Percentiles rank a stretch among this genome's conserved stretches.
These are phyloP conservation scores for Vaccinium darrowii DNA, from an alignment of 148 eudicot species.

Conservation along the genomic window DNA sequence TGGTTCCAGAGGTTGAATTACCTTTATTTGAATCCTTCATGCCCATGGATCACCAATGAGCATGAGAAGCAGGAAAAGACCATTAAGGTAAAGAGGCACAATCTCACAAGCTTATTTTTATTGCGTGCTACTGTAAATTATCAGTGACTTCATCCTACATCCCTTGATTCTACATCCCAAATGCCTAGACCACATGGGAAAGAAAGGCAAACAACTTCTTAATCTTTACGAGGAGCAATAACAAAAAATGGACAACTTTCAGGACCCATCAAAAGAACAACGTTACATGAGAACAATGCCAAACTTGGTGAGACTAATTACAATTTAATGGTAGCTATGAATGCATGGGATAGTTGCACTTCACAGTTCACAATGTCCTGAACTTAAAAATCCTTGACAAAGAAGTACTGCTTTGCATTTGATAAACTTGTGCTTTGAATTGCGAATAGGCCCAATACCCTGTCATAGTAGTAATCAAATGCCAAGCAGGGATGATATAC, in stretches of 20 bases:
- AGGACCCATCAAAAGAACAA: background rate
- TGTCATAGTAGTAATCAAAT: background rate
- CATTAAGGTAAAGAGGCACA: background rate
- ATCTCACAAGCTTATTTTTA: background rate
- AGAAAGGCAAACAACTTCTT: background rate
- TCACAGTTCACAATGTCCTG: background rate
- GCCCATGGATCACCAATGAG: constrained; percentile 15
- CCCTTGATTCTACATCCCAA: background rate
- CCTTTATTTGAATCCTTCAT: constrained; percentile 41
- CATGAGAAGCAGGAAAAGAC: constrained; percentile 12
- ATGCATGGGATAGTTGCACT: background rate
- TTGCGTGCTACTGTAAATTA: background rate
- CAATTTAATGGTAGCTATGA: background rate
- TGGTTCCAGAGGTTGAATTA: constrained; percentile 28
- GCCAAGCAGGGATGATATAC: background rate
- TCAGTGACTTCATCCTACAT: background rate
- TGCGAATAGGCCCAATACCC: background rate
- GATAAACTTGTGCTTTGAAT: background rate
- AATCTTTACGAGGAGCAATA: background rate
- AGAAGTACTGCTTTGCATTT: background rate
- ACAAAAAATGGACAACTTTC: background rate
- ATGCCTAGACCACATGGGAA: background rate
- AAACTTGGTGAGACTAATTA: background rate
- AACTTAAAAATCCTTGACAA: background rate
- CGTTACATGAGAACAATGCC: background rate